Conservation (phyloP, 345 rosid species). For the Hibiscus trionum region DNA sequence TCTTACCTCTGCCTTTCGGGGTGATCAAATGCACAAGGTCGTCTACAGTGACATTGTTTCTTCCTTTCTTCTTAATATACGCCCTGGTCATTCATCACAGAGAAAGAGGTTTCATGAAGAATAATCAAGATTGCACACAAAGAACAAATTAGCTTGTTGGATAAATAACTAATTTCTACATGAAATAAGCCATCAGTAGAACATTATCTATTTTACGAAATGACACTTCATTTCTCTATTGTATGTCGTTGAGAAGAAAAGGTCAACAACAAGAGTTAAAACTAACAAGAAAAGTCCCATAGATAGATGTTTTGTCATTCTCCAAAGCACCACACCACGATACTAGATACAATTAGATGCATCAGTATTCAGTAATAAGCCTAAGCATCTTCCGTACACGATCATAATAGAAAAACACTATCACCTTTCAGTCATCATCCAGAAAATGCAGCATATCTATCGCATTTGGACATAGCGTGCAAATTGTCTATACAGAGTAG, state of each 20-base stretch:
- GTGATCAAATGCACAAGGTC: conserved; percentile 42
- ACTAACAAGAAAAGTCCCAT: background rate
- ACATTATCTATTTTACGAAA: background rate
- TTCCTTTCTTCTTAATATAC: conserved; percentile 38
- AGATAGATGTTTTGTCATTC: background rate
- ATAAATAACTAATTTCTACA: background rate
- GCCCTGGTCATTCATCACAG: conserved; percentile 13
- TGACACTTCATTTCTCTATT: background rate
- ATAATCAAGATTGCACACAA: background rate
- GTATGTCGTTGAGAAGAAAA: background rate
- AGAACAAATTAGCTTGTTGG: background rate
- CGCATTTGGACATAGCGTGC: background rate
- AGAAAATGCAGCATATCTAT: background rate
- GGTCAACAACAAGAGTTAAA: background rate
- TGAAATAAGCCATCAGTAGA: background rate
- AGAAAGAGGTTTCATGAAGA: conserved; percentile 1
- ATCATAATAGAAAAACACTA: background rate
- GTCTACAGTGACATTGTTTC: conserved; percentile 42
- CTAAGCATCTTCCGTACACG: background rate
- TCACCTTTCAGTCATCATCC: background rate
- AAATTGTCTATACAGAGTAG: background rate
- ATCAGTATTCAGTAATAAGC: background rate
- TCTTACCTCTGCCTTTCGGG: conserved; percentile 45
- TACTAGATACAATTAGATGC: background rate
- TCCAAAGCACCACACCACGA: background rate